phyloP scores from a whole-genome alignment of 768 basidiomycete species.

The Boletus sp. region DNA sequence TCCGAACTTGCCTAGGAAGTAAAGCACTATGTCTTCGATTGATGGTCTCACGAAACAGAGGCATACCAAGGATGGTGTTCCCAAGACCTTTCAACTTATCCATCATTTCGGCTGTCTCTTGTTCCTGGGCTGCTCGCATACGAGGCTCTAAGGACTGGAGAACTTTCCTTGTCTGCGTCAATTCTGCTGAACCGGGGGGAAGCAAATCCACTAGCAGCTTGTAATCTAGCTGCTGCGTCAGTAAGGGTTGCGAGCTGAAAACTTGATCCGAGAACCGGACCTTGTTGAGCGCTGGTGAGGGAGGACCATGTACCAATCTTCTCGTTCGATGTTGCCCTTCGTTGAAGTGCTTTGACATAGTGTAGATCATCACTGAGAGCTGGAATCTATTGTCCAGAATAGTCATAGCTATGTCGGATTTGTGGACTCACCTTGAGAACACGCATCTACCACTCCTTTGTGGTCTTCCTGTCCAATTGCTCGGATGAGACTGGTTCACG shows the following conservation, averaged over 20 bases:
- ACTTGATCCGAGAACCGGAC: conserved; percentile 37
- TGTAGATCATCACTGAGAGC: conserved; percentile 83
- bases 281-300: conserved; percentile 79
- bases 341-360: conserved; percentile 85
- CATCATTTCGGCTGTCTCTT: conserved; percentile 89
- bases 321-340: conserved; percentile 88
- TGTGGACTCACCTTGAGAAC: conserved; percentile 60
- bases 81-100: conserved; percentile 90
- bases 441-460: conserved; percentile 76
- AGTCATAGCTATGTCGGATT: not conserved
- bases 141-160: conserved; percentile 62
- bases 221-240: conserved; percentile 59
- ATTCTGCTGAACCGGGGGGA: conserved; percentile 52
- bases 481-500: not conserved
- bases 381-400: conserved; percentile 30
- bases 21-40: not conserved
- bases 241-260: not conserved
- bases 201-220: conserved; percentile 64
- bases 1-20: conserved; percentile 77
- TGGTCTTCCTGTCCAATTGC: conserved; percentile 58
- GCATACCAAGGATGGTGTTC: conserved; percentile 80
- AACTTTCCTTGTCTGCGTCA: conserved; percentile 45
- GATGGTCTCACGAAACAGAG: not conserved
- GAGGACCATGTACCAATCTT: conserved; percentile 79
- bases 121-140: conserved; percentile 73